phyloP scores from a whole-genome alignment of 116 monocot species.

The Thalassia testudinum region DNA sequence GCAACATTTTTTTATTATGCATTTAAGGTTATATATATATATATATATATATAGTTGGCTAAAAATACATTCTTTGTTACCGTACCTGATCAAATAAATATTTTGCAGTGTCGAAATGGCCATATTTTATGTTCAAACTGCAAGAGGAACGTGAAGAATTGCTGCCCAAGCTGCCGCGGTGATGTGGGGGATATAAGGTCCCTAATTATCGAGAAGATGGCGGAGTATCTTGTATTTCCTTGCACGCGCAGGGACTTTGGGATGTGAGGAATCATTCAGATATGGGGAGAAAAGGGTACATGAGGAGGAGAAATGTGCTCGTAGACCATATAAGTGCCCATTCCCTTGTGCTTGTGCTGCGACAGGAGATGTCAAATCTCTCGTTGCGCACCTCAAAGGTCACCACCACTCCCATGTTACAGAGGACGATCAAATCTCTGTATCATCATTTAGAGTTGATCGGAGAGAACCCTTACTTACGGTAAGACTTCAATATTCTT shows the following conservation, averaged over 20 bases:
- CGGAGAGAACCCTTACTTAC: no score
- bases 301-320: background rate
- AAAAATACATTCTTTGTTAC: background rate
- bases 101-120: slow-evolving; percentile 5
- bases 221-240: background rate
- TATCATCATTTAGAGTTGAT: no score
- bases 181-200: slow-evolving; percentile 7
- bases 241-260: background rate
- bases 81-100: no score
- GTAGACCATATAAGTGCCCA: slow-evolving; percentile 5
- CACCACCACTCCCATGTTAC: no score
- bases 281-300: background rate
- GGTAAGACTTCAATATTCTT: no score
- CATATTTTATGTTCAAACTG: slow-evolving; percentile 4
- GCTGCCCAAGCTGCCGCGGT: slow-evolving; percentile 1
- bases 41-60: no score
- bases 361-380: background rate
- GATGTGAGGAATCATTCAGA: background rate
- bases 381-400: background rate
- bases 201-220: slow-evolving; percentile 5
- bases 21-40: no score
- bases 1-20: no score
- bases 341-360: background rate
- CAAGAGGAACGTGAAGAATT: background rate
- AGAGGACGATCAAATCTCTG: no score